Evolutionary conservation across 2,329 filamentous ascomycete species (phyloP), one percentile per base, ranked within the genome.

Genomic region (Xylaria polymorpha): DNA sequence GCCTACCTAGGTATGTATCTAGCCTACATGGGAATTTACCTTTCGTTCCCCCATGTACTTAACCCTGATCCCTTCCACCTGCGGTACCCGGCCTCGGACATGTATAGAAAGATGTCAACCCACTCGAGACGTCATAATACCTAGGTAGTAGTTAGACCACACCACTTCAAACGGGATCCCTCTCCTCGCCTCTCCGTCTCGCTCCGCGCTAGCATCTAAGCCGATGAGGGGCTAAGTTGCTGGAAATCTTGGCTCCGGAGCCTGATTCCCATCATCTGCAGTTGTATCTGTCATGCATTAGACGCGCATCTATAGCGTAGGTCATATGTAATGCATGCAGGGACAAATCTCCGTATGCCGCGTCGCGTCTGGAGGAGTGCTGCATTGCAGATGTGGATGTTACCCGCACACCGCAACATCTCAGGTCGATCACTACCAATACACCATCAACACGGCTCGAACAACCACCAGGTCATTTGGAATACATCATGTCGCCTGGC

Each of bases 251-350:
- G 66, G 69, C 69, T 55, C 69, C 43, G 51, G 46, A 66, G 69
- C 63, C 69, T 64, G 63, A 69, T 66, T 69, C 61, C 48, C 53
- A 67, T 55, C 41, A 46, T 29, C 64, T 69, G 64, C 64, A 69
- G 66, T 62, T 63, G 46, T 64, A 29, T 69, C 56, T 64, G 51
- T 50, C 61, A 61, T 71, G 69, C 69, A 71, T 64, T 64, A 62
- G 66, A 39, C 63, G 62, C 50, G 66, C 69, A 71, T 64, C 41
- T 57, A 57, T 66, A 61, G 57, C 37, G 66, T 61, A 68, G 57
- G 62, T 68, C 46, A 66, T 68, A 51, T 71, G 56, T 59, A 64
- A 69, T 61, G 66, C 69, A 71, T 69, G 66, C 69, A 69, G 63
- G 66, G 64, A 60, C 60, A 67, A 66, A 66, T 67, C 63, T 71